These are phyloP conservation scores for Globomyces sp. DNA, from an alignment of 371 early-diverging fungal species.

Conservation along the genomic window DNA sequence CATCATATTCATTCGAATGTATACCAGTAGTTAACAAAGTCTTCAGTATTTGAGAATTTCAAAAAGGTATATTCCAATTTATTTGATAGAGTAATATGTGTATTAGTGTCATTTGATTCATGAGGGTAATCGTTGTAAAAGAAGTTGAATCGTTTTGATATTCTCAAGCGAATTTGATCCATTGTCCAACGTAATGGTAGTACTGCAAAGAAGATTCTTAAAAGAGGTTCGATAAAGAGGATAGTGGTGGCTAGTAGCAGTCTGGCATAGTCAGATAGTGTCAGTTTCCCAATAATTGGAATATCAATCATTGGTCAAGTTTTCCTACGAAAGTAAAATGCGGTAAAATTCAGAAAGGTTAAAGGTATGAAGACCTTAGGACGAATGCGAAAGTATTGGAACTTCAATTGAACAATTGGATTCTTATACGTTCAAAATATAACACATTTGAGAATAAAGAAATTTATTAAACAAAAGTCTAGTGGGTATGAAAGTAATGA, in stretches of 20 bases:
- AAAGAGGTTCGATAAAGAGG: constrained; percentile 64
- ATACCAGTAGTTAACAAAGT: constrained; percentile 15
- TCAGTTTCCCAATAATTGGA: constrained; percentile 42
- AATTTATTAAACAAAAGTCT: too few species aligned
- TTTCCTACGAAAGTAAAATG: too few species aligned
- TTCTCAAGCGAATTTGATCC: constrained; percentile 20
- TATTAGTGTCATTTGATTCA: background rate
- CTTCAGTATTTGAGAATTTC: constrained; percentile 1
- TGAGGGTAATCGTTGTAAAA: background rate
- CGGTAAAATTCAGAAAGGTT: too few species aligned
- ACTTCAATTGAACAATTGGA: too few species aligned
- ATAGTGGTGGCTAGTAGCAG: constrained; percentile 64
- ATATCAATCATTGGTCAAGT: constrained; percentile 20
- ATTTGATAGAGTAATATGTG: constrained; percentile 9
- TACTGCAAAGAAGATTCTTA: constrained; percentile 63
- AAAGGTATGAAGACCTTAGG: too few species aligned
- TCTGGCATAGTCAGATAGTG: constrained; percentile 34
- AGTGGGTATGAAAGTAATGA: too few species aligned
- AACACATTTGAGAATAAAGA: too few species aligned
- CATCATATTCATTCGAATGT: constrained; percentile 13
- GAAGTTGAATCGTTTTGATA: constrained; percentile 46
- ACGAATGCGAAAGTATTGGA: too few species aligned
- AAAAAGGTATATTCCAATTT: background rate
- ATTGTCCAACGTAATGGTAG: constrained; percentile 48
- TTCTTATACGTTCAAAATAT: too few species aligned